A percentile compares a stretch with the other conserved stretches of the same genome.
Conservation (phyloP, 768 basidiomycete species). For the Tricholoma hemisulphureum region DNA sequence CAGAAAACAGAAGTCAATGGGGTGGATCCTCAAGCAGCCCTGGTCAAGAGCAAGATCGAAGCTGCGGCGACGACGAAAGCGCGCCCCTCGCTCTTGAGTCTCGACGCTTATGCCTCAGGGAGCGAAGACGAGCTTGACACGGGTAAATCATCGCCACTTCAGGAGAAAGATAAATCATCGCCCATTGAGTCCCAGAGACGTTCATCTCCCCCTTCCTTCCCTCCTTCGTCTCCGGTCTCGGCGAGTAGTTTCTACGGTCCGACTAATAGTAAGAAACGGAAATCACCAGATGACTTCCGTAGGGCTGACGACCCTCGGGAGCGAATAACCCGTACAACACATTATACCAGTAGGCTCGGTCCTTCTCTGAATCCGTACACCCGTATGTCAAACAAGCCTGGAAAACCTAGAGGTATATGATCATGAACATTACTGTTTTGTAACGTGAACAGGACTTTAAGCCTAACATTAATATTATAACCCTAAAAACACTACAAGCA, state of each 20-base stretch:
- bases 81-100: constrained; percentile 17
- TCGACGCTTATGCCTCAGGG: constrained; percentile 30
- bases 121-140: constrained; percentile 20
- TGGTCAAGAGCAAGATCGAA: constrained; percentile 54
- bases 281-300: constrained; percentile 17
- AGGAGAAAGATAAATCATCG: constrained; percentile 12
- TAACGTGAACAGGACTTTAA: constrained; percentile 8
- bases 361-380: constrained; percentile 13
- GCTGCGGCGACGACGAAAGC: constrained; percentile 36
- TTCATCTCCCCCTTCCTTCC: constrained; percentile 28
- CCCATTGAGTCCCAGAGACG: constrained; percentile 26
- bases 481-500: constrained; percentile 4
- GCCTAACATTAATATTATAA: constrained; percentile 13
- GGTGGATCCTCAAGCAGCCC: constrained; percentile 52
- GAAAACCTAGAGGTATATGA: constrained; percentile 17
- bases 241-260: constrained; percentile 36
- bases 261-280: constrained; percentile 30
- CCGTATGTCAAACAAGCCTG: constrained; percentile 6
- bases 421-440: constrained; percentile 6
- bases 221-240: constrained; percentile 33
- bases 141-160: constrained; percentile 15
- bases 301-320: constrained; percentile 3
- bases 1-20: constrained; percentile 13
- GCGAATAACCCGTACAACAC: background rate
- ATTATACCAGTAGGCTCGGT: constrained; percentile 6